Evolutionary conservation across 2,329 filamentous ascomycete species (phyloP), one percentile per base, ranked within the genome.

Genomic region (Bipolaris bicolor): DNA sequence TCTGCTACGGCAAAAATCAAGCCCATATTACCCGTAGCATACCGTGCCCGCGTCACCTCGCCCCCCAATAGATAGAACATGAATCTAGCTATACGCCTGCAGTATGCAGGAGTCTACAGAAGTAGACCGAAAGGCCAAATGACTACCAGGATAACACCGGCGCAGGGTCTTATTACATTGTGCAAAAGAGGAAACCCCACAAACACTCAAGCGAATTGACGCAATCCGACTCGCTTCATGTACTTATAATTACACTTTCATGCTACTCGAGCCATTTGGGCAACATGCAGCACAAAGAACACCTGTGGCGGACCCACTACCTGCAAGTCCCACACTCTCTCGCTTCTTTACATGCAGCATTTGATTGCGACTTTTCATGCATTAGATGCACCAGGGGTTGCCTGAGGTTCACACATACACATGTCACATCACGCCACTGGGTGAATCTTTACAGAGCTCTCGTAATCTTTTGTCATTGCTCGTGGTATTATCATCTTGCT

Each of bases 381-480:
- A 45, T 52, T 61, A 5, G 11, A 52, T 55, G 58, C 58, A 55
- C 9, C 5, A 10, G 26, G 34, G 26, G 13, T 36, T 18, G 24
- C 40, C 52, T 52, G 33, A 7, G 33, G 18, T 44, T 59, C 48
- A 59, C 37, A 41, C 20, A 20, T 20, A 20, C 20, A 59, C 37
- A 41, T 57, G 39, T 33, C 33, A 37, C 40, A 34, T 60, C 44
- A 24, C 37, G 7, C 16, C 22, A 45, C 37, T 15, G 16, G 24
- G 40, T 49, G 37, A 44, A 29, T 45, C 46, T 45, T 22, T 10
- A 5, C 36, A 49, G 24, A 55, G 39, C 40, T 48, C 49, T 50
- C 58, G 39, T 24, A 58, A 52, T 50, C 48, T 58, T 46, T 58
- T 29, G 9, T 63, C 48, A 63, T 62, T 59, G 60, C 53, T 63